Evolutionary conservation across 768 basidiomycete genomes (phyloP).

Genomic region (Artomyces pyxidatus): DNA sequence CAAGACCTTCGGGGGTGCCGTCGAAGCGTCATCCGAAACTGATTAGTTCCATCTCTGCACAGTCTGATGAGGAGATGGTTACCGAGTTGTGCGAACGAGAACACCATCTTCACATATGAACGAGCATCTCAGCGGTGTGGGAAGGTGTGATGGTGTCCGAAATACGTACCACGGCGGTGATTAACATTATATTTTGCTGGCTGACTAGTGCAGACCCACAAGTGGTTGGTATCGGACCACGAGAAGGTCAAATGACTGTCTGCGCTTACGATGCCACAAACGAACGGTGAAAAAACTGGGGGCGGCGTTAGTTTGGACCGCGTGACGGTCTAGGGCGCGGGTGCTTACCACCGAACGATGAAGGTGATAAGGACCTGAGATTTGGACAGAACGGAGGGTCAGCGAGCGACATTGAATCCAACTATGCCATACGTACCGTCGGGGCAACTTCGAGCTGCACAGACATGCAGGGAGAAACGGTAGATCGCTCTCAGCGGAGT

Average conservation of each 20-base stretch:
- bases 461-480: too few relatives aligned
- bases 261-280: conserved; percentile 6
- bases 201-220: too few relatives aligned
- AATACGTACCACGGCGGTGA: not conserved
- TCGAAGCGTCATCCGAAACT: too few relatives aligned
- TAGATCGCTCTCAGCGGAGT: too few relatives aligned
- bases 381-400: too few relatives aligned
- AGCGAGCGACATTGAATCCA: too few relatives aligned
- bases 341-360: conserved; percentile 1
- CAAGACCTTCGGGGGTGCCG: too few relatives aligned
- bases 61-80: too few relatives aligned
- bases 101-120: not conserved
- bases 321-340: too few relatives aligned
- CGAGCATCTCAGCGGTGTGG: not conserved
- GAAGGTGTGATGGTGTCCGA: not conserved
- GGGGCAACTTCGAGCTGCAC: conserved; percentile 6
- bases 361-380: conserved; percentile 4
- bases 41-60: too few relatives aligned
- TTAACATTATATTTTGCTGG: too few relatives aligned
- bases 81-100: conserved; percentile 2
- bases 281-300: conserved; percentile 5
- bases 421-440: conserved; percentile 1
- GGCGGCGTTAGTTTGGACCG: not conserved
- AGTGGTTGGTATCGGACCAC: too few relatives aligned
- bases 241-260: not conserved